A percentile compares a stretch with the other conserved stretches of the same genome.
These are phyloP conservation scores for Podila epicladia DNA, from an alignment of 192 early-diverging fungal species.

Conservation along the genomic window DNA sequence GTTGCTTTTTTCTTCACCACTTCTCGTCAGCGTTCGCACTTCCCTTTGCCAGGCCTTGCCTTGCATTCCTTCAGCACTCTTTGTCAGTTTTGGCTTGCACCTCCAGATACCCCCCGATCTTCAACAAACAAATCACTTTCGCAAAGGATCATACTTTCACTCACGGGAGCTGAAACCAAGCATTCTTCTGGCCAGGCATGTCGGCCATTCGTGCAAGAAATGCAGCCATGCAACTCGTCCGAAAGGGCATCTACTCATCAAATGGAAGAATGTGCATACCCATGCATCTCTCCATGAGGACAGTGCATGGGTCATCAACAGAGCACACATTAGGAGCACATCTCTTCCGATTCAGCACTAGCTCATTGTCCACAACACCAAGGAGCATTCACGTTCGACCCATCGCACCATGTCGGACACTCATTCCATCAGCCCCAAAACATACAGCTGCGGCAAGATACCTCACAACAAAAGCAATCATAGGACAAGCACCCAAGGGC, in stretches of 20 bases:
- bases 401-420: not conserved
- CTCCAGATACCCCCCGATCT: not conserved
- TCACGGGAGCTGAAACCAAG: not conserved
- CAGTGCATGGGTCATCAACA: too few species aligned
- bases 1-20: too few species aligned
- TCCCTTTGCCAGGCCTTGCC: too few species aligned
- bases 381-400: not conserved
- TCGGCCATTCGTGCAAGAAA: not conserved
- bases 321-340: too few species aligned
- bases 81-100: too few species aligned
- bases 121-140: slow-evolving; percentile 5
- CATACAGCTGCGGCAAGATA: not conserved
- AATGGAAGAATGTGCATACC: too few species aligned
- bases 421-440: not conserved
- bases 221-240: not conserved
- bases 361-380: too few species aligned
- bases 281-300: too few species aligned
- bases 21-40: too few species aligned
- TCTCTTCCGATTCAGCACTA: too few species aligned
- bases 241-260: not conserved
- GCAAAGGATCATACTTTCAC: not conserved
- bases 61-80: too few species aligned
- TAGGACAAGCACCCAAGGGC: not conserved
- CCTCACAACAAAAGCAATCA: not conserved
- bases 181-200: not conserved